Conservation (phyloP, 306 rosid genomes). For the Trifolium repens region DNA sequence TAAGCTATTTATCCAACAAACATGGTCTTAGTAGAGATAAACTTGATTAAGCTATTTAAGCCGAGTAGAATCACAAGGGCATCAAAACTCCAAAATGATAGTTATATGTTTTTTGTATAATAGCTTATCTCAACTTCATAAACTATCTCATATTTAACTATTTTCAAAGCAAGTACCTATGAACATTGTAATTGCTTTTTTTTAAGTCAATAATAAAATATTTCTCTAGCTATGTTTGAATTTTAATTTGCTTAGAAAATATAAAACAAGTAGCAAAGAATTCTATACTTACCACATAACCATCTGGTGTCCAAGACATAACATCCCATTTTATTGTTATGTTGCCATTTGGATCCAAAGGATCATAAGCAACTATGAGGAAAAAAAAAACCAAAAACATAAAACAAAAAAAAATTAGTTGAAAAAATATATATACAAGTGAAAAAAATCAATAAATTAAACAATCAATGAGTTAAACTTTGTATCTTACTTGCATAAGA, state of each 20-base stretch:
- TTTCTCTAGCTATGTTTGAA: neutral
- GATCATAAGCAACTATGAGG: conserved; percentile 77
- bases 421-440: neutral
- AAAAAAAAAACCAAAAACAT: conserved; percentile 18
- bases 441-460: conserved; percentile 11
- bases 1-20: neutral
- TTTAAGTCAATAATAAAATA: neutral
- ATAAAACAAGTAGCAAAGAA: conserved; percentile 18
- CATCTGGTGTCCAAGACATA: conserved; percentile 95
- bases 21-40: neutral
- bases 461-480: conserved; percentile 6
- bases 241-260: neutral
- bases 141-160: neutral
- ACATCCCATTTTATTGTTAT: conserved; percentile 89
- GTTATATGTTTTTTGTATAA: neutral
- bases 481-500: conserved; percentile 61
- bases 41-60: neutral
- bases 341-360: conserved; percentile 94
- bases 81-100: neutral
- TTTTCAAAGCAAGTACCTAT: neutral
- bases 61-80: neutral
- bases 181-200: neutral
- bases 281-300: conserved; percentile 73
- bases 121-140: neutral
- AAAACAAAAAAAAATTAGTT: neutral